Base-by-base conservation (phyloP, 345 rosid species). In the Linum usitatissimum region DNA sequence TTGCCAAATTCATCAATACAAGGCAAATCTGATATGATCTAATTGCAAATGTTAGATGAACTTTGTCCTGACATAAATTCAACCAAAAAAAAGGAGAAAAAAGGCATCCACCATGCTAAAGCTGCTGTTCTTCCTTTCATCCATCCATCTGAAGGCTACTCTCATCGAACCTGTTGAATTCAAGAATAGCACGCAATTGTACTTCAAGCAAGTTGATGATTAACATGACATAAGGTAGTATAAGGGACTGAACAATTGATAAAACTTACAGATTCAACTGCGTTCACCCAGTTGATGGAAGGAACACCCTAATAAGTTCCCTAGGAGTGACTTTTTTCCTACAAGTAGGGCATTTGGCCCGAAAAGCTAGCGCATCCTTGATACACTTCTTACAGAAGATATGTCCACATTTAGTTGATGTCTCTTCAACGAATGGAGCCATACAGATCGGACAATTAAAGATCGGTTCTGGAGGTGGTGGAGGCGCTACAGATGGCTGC, bases 401-500 rank as follows among this genome's bases (percentile, higher is more conserved):
- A 64, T 94, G 99, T 57, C 99, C 99, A 72, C 99, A 94, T 69
- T 80, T 90, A 18, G 99, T 94, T 14, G 97, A 79, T 64, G 73
- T 75, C 81, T 86, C 97, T 76, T 86, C 84, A 0, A 70, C 81
- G 20, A 94, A 70, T 55, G 87, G 82, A 60, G 85, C 78, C 91
- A 94, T 53, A 77, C 99, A 94, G 59, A 94, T 88, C 59, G 99
- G 97, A 68, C 99, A 94, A 62, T 70, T 82, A 68, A 94, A 94
- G 19, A 68, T 86, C 1, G 84, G 86, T 71, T 86, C 95, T 74
- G 83, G 83, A 5, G 77, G 82, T 0, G 66, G 70, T 2, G 60
- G 69, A 8, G 71, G 71, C 40, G 17, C 51, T 45, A 13, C 51
- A 45, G 51, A 17, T 45, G 30, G 59, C 59, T 51, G 59, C 38